Base-by-base conservation (phyloP, 257 asterid genomes). In the Striga asiatica region DNA sequence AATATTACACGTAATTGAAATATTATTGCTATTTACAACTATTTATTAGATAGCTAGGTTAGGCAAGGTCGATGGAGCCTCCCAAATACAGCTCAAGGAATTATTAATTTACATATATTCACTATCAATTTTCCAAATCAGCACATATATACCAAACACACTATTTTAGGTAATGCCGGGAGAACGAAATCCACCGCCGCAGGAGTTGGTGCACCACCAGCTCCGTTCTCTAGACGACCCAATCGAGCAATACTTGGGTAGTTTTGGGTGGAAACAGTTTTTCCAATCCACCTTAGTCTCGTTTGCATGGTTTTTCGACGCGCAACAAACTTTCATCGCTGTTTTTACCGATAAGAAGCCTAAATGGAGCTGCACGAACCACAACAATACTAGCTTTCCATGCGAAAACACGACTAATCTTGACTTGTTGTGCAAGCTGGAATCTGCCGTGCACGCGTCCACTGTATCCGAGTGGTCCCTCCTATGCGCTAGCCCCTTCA, bases 381-480 rank as follows among this genome's bases (percentile, higher is more conserved):
- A 35, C 23, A 14, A 5, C 9, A 43, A 38, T 2, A n/a, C 3
- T 38, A 5, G 13, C 18, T 38, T 41, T 7, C 2, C 27, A 68
- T 23, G 45, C 45, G 6, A n/a, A 54, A 19, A 20, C 45, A 19
- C 62, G 11, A 46, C 69, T 6, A 55, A 74, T 22, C n/a, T n/a
- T n/a, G n/a, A n/a, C n/a, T n/a, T n/a, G n/a, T 24, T 64, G 0
- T 76, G 80, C 56, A 31, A 61, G 3, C 61, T 74, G 87, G 80
- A 65, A 17, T 27, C 10, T 29, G 82, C 82, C 0, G 56, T 53
- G 1, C n/a, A 28, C 46, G 47, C 77, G 16, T 76, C 92, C 20
- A 70, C 54, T 47, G 11, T 76, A 5, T 76, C 84, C 2, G 79
- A 76, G 59, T 82, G 92, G 92, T 70, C 80, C 34, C 76, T 81